Conservation (phyloP, 208 protist genomes). For the Trypanosoma platydactyli region DNA sequence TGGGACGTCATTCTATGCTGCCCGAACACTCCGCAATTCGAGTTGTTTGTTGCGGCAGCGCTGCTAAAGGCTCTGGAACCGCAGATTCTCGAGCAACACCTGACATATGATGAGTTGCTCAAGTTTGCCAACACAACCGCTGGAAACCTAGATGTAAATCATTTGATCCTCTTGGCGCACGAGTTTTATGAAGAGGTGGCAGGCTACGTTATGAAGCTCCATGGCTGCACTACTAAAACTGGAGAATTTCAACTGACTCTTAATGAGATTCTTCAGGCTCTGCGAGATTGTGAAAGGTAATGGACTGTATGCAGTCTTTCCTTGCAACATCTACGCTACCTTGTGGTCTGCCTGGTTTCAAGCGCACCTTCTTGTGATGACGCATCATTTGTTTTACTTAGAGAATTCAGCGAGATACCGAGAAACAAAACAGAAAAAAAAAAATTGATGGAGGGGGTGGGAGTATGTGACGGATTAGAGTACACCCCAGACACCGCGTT, state of each 20-base stretch:
- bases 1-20: conserved; percentile 87
- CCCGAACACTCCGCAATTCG: conserved; percentile 63
- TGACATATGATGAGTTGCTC: conserved; percentile 57
- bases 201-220: conserved; percentile 17
- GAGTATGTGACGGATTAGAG: no score
- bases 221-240: background rate
- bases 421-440: no score
- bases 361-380: no score
- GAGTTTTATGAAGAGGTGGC: conserved; percentile 67
- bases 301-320: background rate
- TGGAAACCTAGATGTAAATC: conserved; percentile 37
- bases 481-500: no score
- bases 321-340: background rate
- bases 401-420: no score
- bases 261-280: conserved; percentile 38
- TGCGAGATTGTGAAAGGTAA: conserved; percentile 6
- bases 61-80: conserved; percentile 47
- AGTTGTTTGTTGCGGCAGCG: conserved; percentile 67
- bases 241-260: conserved; percentile 27
- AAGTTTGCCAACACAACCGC: conserved; percentile 64
- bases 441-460: no score
- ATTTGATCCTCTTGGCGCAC: conserved; percentile 53
- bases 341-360: no score
- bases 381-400: no score
- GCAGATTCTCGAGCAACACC: conserved; percentile 51